Percentiles rank a stretch among this genome's conserved stretches.
These are phyloP conservation scores for Colletotrichum salicis DNA, from an alignment of 2,329 filamentous ascomycete genomes.

Conservation along the genomic window DNA sequence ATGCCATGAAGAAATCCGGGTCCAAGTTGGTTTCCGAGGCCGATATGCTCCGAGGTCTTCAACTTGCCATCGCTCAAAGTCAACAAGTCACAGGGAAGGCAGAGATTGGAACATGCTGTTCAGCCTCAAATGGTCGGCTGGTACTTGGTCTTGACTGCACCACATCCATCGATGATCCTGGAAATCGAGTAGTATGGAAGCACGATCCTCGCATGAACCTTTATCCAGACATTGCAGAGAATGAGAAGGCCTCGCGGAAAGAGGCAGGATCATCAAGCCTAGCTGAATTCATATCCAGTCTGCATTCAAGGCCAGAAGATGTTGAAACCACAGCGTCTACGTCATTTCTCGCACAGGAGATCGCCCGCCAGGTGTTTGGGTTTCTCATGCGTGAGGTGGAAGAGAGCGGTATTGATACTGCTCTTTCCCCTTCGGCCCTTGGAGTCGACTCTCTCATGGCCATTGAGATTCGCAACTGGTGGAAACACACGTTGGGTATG, in stretches of 20 bases:
- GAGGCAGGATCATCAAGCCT: background rate
- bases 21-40: slow-evolving; percentile 9
- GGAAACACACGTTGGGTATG: slow-evolving; percentile 6
- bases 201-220: slow-evolving; percentile 14
- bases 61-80: slow-evolving; percentile 1
- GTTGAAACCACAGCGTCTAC: background rate
- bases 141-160: slow-evolving; percentile 11
- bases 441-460: slow-evolving; percentile 34
- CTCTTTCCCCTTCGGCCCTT: slow-evolving; percentile 4
- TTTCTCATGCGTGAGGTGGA: slow-evolving; percentile 13
- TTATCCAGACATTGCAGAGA: background rate
- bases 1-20: slow-evolving; percentile 5
- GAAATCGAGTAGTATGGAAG: slow-evolving; percentile 14
- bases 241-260: no score
- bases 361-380: background rate
- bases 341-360: background rate
- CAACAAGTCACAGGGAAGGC: background rate
- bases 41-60: background rate
- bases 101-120: no score
- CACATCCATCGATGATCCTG: background rate
- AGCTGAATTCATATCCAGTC: background rate
- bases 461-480: slow-evolving; percentile 36
- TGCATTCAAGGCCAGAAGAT: background rate
- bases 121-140: background rate
- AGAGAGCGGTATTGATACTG: slow-evolving; percentile 4